Conservation (phyloP, 495 filamentous ascomycete species). For the Evernia prunastri region DNA sequence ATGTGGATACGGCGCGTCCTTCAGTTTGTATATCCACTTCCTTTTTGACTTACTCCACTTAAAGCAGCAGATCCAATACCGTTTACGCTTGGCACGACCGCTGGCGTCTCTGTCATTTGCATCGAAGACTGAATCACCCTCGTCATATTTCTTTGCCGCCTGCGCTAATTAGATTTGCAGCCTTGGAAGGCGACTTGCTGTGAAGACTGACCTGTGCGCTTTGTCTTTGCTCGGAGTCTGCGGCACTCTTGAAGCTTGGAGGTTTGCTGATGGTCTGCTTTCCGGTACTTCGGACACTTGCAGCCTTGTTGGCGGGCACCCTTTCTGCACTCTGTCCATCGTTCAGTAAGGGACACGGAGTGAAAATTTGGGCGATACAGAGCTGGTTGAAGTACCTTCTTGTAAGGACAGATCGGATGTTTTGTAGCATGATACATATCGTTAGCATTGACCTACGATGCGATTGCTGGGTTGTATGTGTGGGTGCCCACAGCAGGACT, state of each 20-base stretch:
- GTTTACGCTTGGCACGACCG: neutral
- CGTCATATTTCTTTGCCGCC: neutral
- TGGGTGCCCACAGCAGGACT: neutral
- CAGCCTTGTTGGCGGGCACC: neutral
- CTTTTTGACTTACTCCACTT: neutral
- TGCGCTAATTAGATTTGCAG: neutral
- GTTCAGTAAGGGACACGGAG: neutral
- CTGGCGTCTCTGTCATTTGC: neutral
- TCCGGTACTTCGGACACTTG: neutral
- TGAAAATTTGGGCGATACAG: neutral
- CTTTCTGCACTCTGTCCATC: neutral
- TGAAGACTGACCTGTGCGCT: neutral
- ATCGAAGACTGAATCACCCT: neutral
- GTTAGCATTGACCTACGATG: neutral
- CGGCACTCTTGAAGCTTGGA: neutral
- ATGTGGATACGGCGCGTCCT: neutral
- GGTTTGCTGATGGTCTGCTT: neutral
- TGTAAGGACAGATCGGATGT: neutral
- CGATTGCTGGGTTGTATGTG: neutral
- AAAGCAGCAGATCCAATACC: neutral
- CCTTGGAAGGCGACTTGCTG: neutral
- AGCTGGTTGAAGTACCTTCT: neutral
- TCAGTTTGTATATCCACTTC: neutral
- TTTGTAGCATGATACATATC: constrained; percentile 1
- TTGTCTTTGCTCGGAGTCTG: neutral